A percentile compares a stretch with the other conserved stretches of the same genome.
These are phyloP conservation scores for Penicillium paradoxum DNA, from an alignment of 495 filamentous ascomycete species.

Conservation along the genomic window DNA sequence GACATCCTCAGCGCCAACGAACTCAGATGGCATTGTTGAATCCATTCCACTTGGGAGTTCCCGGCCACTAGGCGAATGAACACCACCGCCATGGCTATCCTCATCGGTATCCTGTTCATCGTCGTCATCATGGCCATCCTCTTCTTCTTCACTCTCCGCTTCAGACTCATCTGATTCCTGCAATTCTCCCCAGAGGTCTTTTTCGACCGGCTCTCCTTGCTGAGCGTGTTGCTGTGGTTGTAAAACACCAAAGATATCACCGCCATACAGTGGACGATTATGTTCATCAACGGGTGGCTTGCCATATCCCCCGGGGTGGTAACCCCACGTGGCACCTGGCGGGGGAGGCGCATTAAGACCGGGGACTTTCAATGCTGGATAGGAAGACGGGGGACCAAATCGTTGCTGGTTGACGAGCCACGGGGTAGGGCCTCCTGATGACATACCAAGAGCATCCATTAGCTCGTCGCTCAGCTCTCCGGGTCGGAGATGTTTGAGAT, in stretches of 20 bases:
- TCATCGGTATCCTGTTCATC: conserved; percentile 71
- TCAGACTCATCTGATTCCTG: conserved; percentile 78
- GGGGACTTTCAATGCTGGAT: conserved; percentile 86
- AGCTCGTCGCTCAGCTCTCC: conserved; percentile 87
- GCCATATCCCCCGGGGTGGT: conserved; percentile 90
- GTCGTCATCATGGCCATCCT: conserved; percentile 64
- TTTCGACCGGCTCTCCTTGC: conserved; percentile 77
- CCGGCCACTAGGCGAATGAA: conserved; percentile 68
- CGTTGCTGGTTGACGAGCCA: conserved; percentile 97
- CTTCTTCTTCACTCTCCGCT: conserved; percentile 65
- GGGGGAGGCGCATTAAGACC: conserved; percentile 94
- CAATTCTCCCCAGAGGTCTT: conserved; percentile 90
- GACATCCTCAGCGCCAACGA: conserved; percentile 65
- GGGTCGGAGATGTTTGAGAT: conserved; percentile 80
- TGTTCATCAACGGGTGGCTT: conserved; percentile 93
- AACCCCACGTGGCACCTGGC: conserved; percentile 91
- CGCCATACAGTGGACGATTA: conserved; percentile 83
- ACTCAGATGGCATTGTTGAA: conserved; percentile 74
- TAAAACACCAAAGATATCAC: conserved; percentile 86
- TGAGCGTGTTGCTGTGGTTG: conserved; percentile 57
- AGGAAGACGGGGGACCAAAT: conserved; percentile 87
- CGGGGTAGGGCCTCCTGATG: conserved; percentile 87
- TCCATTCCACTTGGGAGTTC: conserved; percentile 79
- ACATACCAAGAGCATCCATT: conserved; percentile 90
- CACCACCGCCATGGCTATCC: conserved; percentile 56